Evolutionary conservation across 306 rosid species (phyloP), one percentile per base, ranked within the genome.

Genomic region (Gleditsia sinensis): DNA sequence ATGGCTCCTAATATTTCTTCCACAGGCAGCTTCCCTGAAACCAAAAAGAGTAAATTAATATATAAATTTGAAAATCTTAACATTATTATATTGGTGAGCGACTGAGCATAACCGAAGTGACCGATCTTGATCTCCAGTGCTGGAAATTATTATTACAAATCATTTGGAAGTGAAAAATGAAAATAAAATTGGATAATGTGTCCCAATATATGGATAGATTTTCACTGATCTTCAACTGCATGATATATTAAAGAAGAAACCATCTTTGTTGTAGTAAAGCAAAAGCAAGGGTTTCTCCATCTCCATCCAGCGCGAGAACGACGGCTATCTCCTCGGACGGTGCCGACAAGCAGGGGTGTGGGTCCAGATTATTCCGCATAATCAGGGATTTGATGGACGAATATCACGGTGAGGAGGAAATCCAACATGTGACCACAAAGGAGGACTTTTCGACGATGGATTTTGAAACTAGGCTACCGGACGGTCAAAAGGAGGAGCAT

Each of bases 21-120:
- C 1, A 94, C 72, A 21, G 99, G 86, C 0, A 88, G 95, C 45
- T 96, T 86, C 43, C 99, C 99, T 94, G 81, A 71, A 76, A 43
- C 79, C 20, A 33, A 75, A 49, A 69, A 65, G 40, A 51, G 14
- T n/a, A 32, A 1, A 19, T 10, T 21, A 33, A 60, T 10, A 33
- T 3, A 60, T 34, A 23, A 17, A 60, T 9, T 17, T 17, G 45
- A 4, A 39, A 60, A 60, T 4, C n/a, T 34, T 12, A 9, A n/a
- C 27, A 19, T 34, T 3, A 19, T 9, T 60, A 8, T 8, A 60
- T 33, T n/a, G 28, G 46, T 17, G 67, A 34, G 48, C 46, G 19
- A 33, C 66, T n/a, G n/a, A n/a, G n/a, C n/a, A n/a, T n/a, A n/a
- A 59, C 27, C 1, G 9, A 10, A 19, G 28, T 17, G 45, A n/a